Percentiles rank a stretch among this genome's conserved stretches.
Conservation (phyloP, 139 green algal species). For the Tetradesmus lagerheimii region DNA sequence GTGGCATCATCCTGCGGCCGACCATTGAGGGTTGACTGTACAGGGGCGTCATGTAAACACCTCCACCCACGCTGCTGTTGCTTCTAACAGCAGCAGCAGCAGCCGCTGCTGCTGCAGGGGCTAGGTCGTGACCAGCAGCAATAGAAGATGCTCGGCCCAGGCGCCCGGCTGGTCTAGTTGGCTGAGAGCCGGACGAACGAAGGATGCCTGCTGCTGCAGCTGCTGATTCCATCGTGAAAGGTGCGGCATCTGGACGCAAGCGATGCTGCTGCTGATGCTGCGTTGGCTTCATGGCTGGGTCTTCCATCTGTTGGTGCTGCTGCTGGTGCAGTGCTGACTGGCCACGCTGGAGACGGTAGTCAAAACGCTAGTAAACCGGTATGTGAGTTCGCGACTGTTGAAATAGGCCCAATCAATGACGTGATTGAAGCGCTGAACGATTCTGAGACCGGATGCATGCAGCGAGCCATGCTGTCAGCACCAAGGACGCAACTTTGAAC, state of each 20-base stretch:
- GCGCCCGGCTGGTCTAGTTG: neutral
- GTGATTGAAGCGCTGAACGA: neutral
- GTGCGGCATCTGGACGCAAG: neutral
- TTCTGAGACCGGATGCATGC: neutral
- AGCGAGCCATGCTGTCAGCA: neutral
- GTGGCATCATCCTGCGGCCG: slow-evolving; percentile 7
- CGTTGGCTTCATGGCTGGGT: neutral
- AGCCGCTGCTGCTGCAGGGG: neutral
- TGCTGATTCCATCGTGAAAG: slow-evolving; percentile 15
- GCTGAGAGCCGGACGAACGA: neutral
- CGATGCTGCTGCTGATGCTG: neutral
- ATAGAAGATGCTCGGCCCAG: neutral
- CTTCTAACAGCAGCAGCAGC: neutral
- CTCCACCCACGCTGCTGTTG: neutral
- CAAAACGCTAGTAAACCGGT: too few species aligned
- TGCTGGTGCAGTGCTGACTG: neutral
- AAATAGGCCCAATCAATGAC: too few species aligned
- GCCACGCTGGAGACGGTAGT: too few species aligned
- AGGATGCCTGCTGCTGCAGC: slow-evolving; percentile 30
- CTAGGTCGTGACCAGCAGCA: neutral
- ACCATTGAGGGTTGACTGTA: neutral
- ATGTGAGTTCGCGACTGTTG: too few species aligned
- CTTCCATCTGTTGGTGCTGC: neutral
- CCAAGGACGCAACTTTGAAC: neutral
- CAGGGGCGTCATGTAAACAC: neutral